These are phyloP conservation scores for Saturnispora saitoi DNA, from an alignment of 805 yeast genomes.

Conservation along the genomic window DNA sequence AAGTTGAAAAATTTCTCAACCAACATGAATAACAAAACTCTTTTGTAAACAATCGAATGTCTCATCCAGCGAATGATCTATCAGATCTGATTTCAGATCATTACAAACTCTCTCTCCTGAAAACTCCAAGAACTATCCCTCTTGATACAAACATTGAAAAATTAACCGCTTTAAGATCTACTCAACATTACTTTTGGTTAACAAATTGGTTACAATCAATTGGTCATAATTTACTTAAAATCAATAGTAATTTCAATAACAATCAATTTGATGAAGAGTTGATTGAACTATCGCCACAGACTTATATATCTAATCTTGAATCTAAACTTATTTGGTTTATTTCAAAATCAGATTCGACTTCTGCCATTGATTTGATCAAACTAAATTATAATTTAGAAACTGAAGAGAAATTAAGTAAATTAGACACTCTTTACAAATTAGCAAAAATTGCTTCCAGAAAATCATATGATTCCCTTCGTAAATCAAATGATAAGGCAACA, in stretches of 20 bases:
- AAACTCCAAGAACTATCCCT: conserved; percentile 32
- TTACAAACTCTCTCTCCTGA: conserved; percentile 28
- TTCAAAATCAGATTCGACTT: background rate
- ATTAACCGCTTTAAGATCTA: conserved; percentile 1
- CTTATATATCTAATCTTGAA: conserved; percentile 36
- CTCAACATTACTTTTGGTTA: conserved; percentile 4
- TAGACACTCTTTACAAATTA: conserved; percentile 3
- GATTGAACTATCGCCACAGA: conserved; percentile 34
- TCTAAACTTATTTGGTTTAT: conserved; percentile 28
- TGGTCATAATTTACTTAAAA: conserved; percentile 29
- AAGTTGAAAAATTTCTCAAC: too few species aligned
- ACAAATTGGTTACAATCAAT: conserved; percentile 6
- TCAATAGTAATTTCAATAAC: conserved; percentile 48
- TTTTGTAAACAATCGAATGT: background rate
- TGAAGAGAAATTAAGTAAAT: background rate
- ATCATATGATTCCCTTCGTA: conserved; percentile 4
- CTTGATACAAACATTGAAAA: conserved; percentile 29
- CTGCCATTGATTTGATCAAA: background rate
- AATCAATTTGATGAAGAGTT: conserved; percentile 58
- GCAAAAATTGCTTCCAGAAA: conserved; percentile 7
- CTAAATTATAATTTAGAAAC: background rate
- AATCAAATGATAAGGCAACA: conserved; percentile 1
- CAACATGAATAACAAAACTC: too few species aligned
- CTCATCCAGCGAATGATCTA: conserved; percentile 28
- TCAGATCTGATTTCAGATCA: conserved; percentile 29